Conservation (phyloP, 306 rosid species). For the Parietaria judaica region DNA sequence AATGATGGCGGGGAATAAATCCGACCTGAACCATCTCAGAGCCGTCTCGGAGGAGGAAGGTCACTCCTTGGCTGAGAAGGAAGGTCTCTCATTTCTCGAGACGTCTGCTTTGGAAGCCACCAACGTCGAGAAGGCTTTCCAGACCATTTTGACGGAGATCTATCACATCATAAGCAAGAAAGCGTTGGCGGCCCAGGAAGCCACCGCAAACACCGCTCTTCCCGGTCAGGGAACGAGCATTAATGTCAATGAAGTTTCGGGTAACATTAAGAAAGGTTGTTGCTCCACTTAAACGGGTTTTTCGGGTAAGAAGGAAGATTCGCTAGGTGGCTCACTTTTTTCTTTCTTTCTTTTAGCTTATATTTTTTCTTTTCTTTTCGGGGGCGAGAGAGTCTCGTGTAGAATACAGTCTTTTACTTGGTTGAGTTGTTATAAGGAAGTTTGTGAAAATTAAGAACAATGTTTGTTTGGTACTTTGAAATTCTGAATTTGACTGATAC, state of each 20-base stretch:
- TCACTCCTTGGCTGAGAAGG: conserved; percentile 81
- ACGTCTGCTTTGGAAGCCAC: conserved; percentile 96
- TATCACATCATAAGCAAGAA: conserved; percentile 94
- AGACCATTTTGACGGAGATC: conserved; percentile 86
- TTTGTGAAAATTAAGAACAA: conserved; percentile 41
- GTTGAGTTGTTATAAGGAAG: conserved; percentile 45
- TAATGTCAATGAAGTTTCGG: conserved; percentile 64
- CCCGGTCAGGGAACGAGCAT: conserved; percentile 97
- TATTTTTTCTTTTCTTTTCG: conserved; percentile 15
- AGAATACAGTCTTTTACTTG: conserved; percentile 47
- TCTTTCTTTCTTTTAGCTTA: conserved; percentile 14
- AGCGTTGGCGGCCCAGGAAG: conserved; percentile 98
- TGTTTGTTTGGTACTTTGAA: conserved; percentile 34
- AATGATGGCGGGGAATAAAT: conserved; percentile 98
- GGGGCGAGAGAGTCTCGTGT: conserved; percentile 56
- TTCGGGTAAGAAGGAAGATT: conserved; percentile 18
- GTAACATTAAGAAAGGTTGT: conserved; percentile 53
- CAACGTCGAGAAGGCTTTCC: conserved; percentile 93
- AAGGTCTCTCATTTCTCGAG: conserved; percentile 95
- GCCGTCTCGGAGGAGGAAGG: conserved; percentile 87
- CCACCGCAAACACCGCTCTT: conserved; percentile 37
- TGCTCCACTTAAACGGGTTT: conserved; percentile 50
- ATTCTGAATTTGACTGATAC: conserved; percentile 23
- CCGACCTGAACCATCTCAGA: conserved; percentile 82
- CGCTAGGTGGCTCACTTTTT: conserved; percentile 29